A percentile compares a stretch with the other conserved stretches of the same genome.
Conservation (phyloP, 2,329 filamentous ascomycete species). For the Teratosphaeria epicoccoides region DNA sequence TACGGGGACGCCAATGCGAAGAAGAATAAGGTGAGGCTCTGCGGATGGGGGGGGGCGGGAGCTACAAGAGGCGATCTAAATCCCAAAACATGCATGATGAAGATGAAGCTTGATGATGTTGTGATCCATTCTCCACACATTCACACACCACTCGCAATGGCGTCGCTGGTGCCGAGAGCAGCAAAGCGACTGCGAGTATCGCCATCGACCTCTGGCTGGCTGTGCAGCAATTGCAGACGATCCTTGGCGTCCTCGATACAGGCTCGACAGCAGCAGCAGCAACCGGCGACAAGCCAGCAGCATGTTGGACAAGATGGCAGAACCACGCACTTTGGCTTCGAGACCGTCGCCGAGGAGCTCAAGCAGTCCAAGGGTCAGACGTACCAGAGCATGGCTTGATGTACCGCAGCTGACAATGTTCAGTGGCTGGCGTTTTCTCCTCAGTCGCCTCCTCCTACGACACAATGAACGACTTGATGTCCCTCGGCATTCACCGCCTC, state of each 20-base stretch:
- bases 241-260: slow-evolving; percentile 10
- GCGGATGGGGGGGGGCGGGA: background rate
- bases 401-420: slow-evolving; percentile 5
- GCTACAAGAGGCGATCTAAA: background rate
- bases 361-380: slow-evolving; percentile 56
- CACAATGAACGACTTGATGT: slow-evolving; percentile 99
- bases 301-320: slow-evolving; percentile 33
- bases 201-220: slow-evolving; percentile 3
- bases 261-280: slow-evolving; percentile 5
- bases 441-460: slow-evolving; percentile 93
- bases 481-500: slow-evolving; percentile 85
- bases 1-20: background rate
- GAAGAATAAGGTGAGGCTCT: background rate
- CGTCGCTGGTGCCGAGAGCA: slow-evolving; percentile 5
- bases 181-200: slow-evolving; percentile 22
- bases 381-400: background rate
- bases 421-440: slow-evolving; percentile 82
- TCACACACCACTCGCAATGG: slow-evolving; percentile 4
- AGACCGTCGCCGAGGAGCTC: slow-evolving; percentile 69
- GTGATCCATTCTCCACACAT: too few relatives aligned
- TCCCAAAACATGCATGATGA: background rate
- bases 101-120: background rate
- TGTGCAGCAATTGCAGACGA: slow-evolving; percentile 16
- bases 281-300: slow-evolving; percentile 4
- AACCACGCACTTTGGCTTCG: slow-evolving; percentile 83